Base-by-base conservation (phyloP, 768 basidiomycete species). In the Crassisporium funariophilum region DNA sequence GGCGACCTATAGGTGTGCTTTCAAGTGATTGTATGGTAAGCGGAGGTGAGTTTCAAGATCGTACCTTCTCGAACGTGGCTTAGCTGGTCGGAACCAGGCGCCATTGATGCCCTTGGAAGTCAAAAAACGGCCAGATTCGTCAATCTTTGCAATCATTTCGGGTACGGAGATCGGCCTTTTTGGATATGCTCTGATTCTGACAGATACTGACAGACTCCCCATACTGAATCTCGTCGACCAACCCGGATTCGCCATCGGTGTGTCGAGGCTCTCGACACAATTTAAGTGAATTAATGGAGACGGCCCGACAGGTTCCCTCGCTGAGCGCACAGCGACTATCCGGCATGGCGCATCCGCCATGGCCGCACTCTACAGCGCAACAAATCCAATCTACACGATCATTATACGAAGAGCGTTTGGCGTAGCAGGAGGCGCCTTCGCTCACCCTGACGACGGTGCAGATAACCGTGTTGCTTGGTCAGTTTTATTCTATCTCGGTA, bases 141-240 rank as follows among this genome's bases (percentile, higher is more conserved):
- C 6, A 70, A 57, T 20, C 55, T 73, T n/a, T 73, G 71, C 50
- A 64, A 71, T 45, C 71, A 73, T 41, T 72, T 73, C 37, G 60
- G 69, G 71, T 73, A 47, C 17, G 59, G 22, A 21, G 38, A 23
- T 12, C 23, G 17, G 6, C 8, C 22, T 20, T 11, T 15, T 35
- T 15, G 15, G 11, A 33, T 33, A n/a, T 13, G n/a, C 11, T 25
- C 35, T 16, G 12, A 4, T 17, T 46, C n/a, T 38, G 20, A 38
- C 10, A 41, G 25, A 8, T 11, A 16, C 23, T 35, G 16, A 17
- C 25, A 71, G 68, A 2, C 51, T 73, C 20, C 71, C 70, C 1
- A 59, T 73, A 9, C 44, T 73, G 15, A 73, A 73, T 50, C 61
- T 73, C 2, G 71, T 73, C 16, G 71, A 73, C 40, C 62, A 71